A percentile compares a stretch with the other conserved stretches of the same genome.
These are phyloP conservation scores for Melocanna baccifera DNA, from an alignment of 176 grass and related monocot genomes.

Conservation along the genomic window DNA sequence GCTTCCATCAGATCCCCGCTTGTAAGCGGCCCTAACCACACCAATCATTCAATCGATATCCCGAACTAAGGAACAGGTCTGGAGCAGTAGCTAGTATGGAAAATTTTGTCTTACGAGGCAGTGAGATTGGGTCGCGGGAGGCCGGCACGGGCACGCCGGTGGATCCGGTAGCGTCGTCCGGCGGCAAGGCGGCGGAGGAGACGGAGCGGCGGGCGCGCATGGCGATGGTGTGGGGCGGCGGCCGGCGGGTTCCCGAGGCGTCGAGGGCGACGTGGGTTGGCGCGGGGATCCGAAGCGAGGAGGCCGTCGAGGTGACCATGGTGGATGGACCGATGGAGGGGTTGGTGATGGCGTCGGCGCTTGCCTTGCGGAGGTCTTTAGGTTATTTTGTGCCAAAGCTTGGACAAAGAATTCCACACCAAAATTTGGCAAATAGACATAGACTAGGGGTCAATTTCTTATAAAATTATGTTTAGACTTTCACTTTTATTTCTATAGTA, in stretches of 20 bases:
- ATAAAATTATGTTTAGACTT: too few relatives aligned
- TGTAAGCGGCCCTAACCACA: slow-evolving; percentile 41
- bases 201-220: background rate
- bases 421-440: too few relatives aligned
- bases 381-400: too few relatives aligned
- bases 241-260: background rate
- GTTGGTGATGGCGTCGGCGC: background rate
- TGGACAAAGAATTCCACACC: too few relatives aligned
- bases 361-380: too few relatives aligned
- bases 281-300: slow-evolving; percentile 12
- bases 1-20: slow-evolving; percentile 49
- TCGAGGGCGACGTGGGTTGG: background rate
- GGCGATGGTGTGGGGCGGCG: background rate
- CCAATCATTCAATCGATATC: background rate
- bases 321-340: background rate
- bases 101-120: slow-evolving; percentile 20
- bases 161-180: background rate
- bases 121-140: slow-evolving; percentile 16
- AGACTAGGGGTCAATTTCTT: too few relatives aligned
- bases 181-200: background rate
- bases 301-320: slow-evolving; percentile 15
- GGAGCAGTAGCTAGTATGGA: too few relatives aligned
- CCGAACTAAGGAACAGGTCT: too few relatives aligned
- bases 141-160: background rate
- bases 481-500: too few relatives aligned